phyloP scores from a whole-genome alignment of 2,329 filamentous ascomycete genomes.

The Trichoderma sp. region DNA sequence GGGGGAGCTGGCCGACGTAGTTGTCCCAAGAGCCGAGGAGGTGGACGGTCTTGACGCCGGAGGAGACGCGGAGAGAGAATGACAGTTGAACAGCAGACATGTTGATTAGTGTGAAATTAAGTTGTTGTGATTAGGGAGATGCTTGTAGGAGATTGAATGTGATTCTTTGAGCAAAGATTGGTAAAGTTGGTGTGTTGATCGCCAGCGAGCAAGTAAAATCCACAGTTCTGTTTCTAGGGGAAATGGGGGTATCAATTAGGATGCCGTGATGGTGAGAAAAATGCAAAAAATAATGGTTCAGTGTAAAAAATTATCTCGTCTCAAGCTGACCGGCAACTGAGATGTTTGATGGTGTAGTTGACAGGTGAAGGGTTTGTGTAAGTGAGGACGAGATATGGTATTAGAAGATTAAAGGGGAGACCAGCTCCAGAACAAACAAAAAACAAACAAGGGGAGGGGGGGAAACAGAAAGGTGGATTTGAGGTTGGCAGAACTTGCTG shows the following conservation, averaged over 20 bases:
- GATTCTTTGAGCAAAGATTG: constrained; percentile 29
- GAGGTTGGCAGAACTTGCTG: constrained; percentile 65
- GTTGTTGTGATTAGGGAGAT: constrained; percentile 34
- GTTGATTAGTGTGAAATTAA: constrained; percentile 44
- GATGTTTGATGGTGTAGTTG: constrained; percentile 31
- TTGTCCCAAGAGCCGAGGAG: constrained; percentile 98
- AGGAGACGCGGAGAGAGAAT: constrained; percentile 93
- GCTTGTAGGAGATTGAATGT: constrained; percentile 21
- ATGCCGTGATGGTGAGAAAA: constrained; percentile 31
- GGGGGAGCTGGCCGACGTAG: constrained; percentile 91
- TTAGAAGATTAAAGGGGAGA: constrained; percentile 48
- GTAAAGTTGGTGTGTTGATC: constrained; percentile 33
- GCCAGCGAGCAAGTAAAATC: constrained; percentile 60
- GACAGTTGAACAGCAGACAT: constrained; percentile 94
- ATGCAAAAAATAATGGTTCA: constrained; percentile 26
- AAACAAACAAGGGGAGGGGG: constrained; percentile 42
- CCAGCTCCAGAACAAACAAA: constrained; percentile 55
- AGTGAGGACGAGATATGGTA: constrained; percentile 38
- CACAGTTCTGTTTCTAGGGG: constrained; percentile 51
- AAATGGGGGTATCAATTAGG: constrained; percentile 40
- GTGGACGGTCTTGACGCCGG: constrained; percentile 96
- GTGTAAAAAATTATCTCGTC: constrained; percentile 35
- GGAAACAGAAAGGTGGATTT: constrained; percentile 56
- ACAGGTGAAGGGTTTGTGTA: constrained; percentile 25
- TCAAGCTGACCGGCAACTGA: constrained; percentile 49